A percentile compares a stretch with the other conserved stretches of the same genome.
phyloP scores from a whole-genome alignment of 805 yeast species.

The Brettanomyces sp. region DNA sequence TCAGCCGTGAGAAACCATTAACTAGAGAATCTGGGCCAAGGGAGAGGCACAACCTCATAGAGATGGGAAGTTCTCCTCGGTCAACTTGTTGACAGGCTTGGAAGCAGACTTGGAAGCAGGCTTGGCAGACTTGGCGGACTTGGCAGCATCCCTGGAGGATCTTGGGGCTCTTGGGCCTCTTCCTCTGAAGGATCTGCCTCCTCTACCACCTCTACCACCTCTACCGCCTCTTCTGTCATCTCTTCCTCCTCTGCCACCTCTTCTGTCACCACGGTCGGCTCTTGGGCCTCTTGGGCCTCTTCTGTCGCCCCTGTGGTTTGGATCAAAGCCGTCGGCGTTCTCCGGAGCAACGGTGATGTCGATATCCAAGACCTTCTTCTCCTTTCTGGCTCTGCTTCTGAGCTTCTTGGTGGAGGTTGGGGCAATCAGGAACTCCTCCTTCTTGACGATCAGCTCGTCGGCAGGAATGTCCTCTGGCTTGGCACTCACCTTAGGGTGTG shows the following conservation, averaged over 20 bases:
- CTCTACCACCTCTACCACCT: constrained; percentile 21
- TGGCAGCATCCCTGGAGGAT: constrained; percentile 19
- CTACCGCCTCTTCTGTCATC: neutral
- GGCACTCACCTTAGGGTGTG: constrained; percentile 13
- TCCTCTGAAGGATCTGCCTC: constrained; percentile 11
- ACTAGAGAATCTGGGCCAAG: neutral
- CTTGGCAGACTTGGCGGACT: constrained; percentile 1
- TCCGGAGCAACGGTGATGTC: constrained; percentile 59
- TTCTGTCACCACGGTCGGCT: constrained; percentile 14
- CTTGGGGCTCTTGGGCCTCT: neutral
- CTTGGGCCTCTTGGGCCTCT: constrained; percentile 11
- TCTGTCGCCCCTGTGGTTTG: constrained; percentile 19
- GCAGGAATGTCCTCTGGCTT: constrained; percentile 36
- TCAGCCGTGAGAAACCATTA: neutral
- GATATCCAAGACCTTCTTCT: constrained; percentile 69
- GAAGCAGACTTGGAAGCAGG: constrained; percentile 8
- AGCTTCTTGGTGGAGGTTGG: constrained; percentile 58
- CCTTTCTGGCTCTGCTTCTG: constrained; percentile 70
- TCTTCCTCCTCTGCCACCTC: constrained; percentile 9
- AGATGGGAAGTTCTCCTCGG: constrained; percentile 66
- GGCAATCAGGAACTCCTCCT: constrained; percentile 48
- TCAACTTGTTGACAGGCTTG: constrained; percentile 20
- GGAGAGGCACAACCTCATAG: constrained; percentile 26
- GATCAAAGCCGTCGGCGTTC: constrained; percentile 6
- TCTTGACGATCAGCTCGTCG: constrained; percentile 58